Base-by-base conservation (phyloP, 352 stramenopile genomes). In the Phytophthora lateralis region DNA sequence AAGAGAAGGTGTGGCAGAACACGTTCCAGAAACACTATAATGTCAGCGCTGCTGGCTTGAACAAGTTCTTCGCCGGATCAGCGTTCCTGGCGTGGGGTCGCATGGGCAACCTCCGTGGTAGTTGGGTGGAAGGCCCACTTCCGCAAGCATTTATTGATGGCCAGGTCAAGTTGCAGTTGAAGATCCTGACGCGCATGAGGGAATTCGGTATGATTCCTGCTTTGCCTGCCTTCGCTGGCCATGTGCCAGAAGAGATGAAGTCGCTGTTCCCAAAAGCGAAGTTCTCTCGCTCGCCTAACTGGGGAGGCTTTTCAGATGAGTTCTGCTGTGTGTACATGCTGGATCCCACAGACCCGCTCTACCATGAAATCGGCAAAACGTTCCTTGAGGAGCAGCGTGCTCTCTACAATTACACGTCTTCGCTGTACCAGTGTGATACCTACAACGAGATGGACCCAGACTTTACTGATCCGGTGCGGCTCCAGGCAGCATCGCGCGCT, bases 41-140 rank as follows among this genome's bases (percentile, higher is more conserved):
- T 52, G 69, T 96, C 12, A 85, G 73, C 20, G 71, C 90, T 52
- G 61, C 70, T 11, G 90, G 91, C 0, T 71, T 97, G 45, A 60
- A 86, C 62, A 93, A 93, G 53, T 97, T 96, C 66, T 98, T 97
- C 51, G 87, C 91, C 2, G 90, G 90, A 0, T 76, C 88, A 2
- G 90, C 90, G 0, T 97, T 97, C 55, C 60, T 97, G 14, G 86
- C 90, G 3, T 97, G 90, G 90, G 78, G 86, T n/a, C 69, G 92
- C 48, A 96, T 96, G 80, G 85, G 95, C 49, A 96, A 97, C 46
- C 49, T 97, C 9, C 89, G 94, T 20, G 86, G 87, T 20, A 93
- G 77, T 55, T 92, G 85, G 76, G 84, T 94, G 47, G 82, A 90
- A 47, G 89, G 89, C 0, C 89, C 89, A 17, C 69, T 97, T 6